Evolutionary conservation across 2,329 filamentous ascomycete genomes (phyloP).

Genomic region (Botryotinia calthae): DNA sequence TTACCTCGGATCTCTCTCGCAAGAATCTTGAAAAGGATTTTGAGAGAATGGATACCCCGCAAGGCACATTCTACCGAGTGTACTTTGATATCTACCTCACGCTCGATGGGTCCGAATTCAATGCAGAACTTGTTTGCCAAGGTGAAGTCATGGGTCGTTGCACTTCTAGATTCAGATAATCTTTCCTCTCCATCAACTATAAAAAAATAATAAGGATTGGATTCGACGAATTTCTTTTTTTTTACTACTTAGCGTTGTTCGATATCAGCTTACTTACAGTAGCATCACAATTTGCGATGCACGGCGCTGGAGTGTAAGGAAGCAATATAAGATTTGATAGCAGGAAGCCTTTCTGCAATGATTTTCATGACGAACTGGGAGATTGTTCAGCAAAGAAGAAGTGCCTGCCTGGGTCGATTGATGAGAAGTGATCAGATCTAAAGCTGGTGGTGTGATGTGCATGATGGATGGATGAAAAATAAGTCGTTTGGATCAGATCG

Average conservation of each 20-base stretch:
- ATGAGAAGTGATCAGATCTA: neutral
- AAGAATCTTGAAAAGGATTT: conserved; percentile 99
- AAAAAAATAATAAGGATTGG: conserved; percentile 21
- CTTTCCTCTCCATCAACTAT: conserved; percentile 4
- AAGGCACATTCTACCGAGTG: conserved; percentile 90
- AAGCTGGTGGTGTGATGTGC: neutral
- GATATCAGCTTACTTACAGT: conserved; percentile 20
- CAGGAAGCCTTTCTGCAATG: conserved; percentile 5
- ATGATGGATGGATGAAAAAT: conserved; percentile 9
- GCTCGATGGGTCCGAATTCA: conserved; percentile 95
- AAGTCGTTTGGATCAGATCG: neutral
- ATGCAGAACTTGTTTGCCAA: conserved; percentile 97
- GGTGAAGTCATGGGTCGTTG: conserved; percentile 98
- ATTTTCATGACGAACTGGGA: conserved; percentile 9
- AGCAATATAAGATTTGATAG: conserved; percentile 1
- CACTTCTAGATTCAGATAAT: conserved; percentile 76
- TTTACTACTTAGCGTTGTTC: conserved; percentile 20
- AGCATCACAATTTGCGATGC: conserved; percentile 15
- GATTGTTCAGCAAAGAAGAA: neutral
- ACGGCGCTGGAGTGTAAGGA: conserved; percentile 14
- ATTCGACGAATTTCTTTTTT: conserved; percentile 32
- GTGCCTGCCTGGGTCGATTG: neutral
- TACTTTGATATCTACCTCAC: conserved; percentile 84
- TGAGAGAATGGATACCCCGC: conserved; percentile 97
- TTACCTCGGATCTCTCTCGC: conserved; percentile 92